These are phyloP conservation scores for Tuber calosporum DNA, from an alignment of 495 filamentous ascomycete species.

Conservation along the genomic window DNA sequence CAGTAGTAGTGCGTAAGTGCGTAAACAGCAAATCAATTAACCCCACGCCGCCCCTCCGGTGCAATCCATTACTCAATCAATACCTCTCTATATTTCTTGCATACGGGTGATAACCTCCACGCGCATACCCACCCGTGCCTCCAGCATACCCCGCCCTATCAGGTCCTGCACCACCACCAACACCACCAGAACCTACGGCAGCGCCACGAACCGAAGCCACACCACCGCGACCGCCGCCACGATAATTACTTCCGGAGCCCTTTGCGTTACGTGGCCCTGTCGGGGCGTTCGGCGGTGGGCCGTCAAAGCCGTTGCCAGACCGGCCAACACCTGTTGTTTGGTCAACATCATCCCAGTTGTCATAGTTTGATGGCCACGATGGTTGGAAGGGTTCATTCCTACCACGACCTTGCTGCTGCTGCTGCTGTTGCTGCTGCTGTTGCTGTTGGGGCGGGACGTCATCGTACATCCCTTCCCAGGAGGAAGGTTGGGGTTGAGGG, in stretches of 20 bases:
- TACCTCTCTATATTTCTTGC: conserved; percentile 36
- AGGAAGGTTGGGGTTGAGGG: conserved; percentile 43
- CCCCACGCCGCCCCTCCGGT: not conserved
- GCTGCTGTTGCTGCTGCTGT: conserved; percentile 38
- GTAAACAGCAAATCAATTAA: not conserved
- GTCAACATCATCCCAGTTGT: conserved; percentile 35
- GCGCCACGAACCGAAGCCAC: conserved; percentile 13
- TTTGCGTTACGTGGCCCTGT: conserved; percentile 96
- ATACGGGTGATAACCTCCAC: conserved; percentile 34
- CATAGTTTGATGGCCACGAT: conserved; percentile 18
- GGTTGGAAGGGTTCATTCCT: conserved; percentile 38
- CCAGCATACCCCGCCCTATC: conserved; percentile 30
- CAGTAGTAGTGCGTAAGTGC: not conserved
- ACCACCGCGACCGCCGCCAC: conserved; percentile 81
- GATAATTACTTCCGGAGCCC: conserved; percentile 86
- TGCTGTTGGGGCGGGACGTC: conserved; percentile 76
- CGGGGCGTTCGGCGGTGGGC: conserved; percentile 86
- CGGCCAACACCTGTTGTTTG: conserved; percentile 37
- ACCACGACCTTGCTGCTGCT: conserved; percentile 25
- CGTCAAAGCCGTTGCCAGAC: conserved; percentile 42
- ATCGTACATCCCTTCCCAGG: conserved; percentile 99
- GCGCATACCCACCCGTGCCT: conserved; percentile 10
- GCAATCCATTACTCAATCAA: conserved; percentile 6
- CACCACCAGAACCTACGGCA: conserved; percentile 22
- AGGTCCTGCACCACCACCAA: conserved; percentile 9